Percentiles rank a stretch among this genome's conserved stretches.
These are phyloP conservation scores for Primulina eburnea DNA, from an alignment of 257 asterid species.

Conservation along the genomic window DNA sequence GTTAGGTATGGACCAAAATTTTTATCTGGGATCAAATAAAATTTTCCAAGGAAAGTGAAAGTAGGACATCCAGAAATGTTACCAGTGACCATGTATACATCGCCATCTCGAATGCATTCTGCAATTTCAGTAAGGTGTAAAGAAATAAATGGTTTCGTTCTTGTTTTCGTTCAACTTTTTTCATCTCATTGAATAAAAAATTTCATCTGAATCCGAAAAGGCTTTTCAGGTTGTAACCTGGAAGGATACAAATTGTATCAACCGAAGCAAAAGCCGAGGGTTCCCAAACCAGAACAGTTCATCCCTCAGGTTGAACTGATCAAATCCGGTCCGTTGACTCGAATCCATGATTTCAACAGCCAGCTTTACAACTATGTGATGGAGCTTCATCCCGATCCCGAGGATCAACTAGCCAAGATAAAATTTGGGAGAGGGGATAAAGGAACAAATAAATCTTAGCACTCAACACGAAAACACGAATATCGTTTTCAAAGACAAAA, in stretches of 20 bases:
- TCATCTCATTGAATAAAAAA: not conserved
- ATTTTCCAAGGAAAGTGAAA: not conserved
- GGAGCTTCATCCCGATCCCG: constrained; percentile 83
- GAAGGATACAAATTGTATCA: constrained; percentile 80
- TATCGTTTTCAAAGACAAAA: no score
- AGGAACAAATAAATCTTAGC: not conserved
- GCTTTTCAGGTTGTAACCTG: constrained; percentile 48
- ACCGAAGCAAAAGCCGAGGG: constrained; percentile 69
- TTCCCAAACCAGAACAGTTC: constrained; percentile 96
- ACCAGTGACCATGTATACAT: constrained; percentile 82
- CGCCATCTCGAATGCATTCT: constrained; percentile 94
- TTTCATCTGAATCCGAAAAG: not conserved
- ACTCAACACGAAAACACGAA: no score
- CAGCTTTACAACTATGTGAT: constrained; percentile 71
- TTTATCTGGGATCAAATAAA: not conserved
- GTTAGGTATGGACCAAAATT: no score
- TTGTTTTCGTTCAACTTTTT: not conserved
- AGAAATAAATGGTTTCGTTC: not conserved
- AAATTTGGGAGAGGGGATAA: constrained; percentile 11
- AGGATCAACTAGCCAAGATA: constrained; percentile 61
- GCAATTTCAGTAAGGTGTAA: constrained; percentile 33
- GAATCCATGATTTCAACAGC: constrained; percentile 80
- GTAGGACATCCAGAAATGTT: constrained; percentile 23
- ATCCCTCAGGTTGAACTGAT: constrained; percentile 70
- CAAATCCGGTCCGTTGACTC: constrained; percentile 52